Evolutionary conservation across 2,329 filamentous ascomycete genomes (phyloP).

Genomic region (Diaporthe capsici): DNA sequence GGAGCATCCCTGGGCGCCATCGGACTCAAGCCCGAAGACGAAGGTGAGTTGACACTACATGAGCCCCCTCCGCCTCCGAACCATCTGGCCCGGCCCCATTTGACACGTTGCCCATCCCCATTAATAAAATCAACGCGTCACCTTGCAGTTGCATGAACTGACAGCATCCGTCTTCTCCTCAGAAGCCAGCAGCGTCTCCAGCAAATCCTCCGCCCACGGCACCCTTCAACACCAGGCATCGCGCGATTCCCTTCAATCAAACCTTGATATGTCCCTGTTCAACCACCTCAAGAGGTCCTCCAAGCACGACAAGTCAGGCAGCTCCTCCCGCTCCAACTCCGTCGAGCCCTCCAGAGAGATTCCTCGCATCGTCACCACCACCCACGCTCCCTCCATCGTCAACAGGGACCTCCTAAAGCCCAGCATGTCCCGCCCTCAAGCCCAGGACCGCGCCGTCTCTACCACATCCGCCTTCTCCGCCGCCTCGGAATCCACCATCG

Average conservation of each 20-base stretch:
- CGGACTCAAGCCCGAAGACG: conserved; percentile 40
- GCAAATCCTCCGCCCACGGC: conserved; percentile 39
- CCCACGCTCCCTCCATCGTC: conserved; percentile 41
- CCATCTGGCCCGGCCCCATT: conserved; percentile 22
- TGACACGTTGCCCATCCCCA: conserved; percentile 41
- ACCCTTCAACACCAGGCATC: conserved; percentile 40
- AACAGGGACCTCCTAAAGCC: conserved; percentile 39
- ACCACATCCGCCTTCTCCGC: conserved; percentile 39
- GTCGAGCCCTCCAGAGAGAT: conserved; percentile 38
- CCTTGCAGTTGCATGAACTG: conserved; percentile 35
- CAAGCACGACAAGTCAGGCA: conserved; percentile 38
- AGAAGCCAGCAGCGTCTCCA: conserved; percentile 41
- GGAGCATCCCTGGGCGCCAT: conserved; percentile 41
- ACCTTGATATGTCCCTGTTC: conserved; percentile 41
- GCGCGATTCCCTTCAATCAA: conserved; percentile 40
- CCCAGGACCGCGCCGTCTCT: conserved; percentile 39
- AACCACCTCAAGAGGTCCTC: conserved; percentile 41
- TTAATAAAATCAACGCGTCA: conserved; percentile 40
- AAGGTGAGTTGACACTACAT: conserved; percentile 37
- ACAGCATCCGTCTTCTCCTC: conserved; percentile 34
- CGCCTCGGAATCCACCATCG: conserved; percentile 40
- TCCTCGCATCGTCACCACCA: conserved; percentile 42
- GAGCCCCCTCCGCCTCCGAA: not conserved
- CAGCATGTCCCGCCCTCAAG: conserved; percentile 37
- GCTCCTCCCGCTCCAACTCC: conserved; percentile 38